Evolutionary conservation across 257 asterid species (phyloP), one percentile per base, ranked within the genome.

Genomic region (Haberlea rhodopensis): DNA sequence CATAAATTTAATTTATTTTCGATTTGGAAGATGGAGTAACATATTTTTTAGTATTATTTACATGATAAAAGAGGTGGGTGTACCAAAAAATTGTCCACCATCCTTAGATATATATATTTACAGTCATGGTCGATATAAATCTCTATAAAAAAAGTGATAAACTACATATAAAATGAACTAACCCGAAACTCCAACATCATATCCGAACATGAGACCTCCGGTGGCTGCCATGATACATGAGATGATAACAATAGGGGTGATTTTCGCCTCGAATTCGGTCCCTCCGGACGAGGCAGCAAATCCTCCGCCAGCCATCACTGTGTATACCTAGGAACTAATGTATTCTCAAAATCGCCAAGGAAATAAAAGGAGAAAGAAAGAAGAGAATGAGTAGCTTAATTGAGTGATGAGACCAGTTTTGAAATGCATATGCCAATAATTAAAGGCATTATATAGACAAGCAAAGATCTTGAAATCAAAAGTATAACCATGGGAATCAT

Each of bases 151-250:
- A n/a, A n/a, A n/a, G n/a, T n/a, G n/a, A n/a, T n/a, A n/a, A n/a
- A n/a, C n/a, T n/a, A n/a, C n/a, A n/a, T n/a, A n/a, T n/a, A n/a
- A n/a, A n/a, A n/a, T n/a, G n/a, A n/a, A 25, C 62, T 37, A 22
- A 84, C 96, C 96, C 6, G 96, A 89, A 60, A 86, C 79, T 5
- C 96, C 96, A 3, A 89, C 71, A 11, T 89, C 96, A 8, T 89
- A 89, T 11, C 96, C 96, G 18, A 89, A 89, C 96, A 89, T 89
- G 34, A 89, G 89, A 3, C 96, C 96, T 18, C 96, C 96, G 65
- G 87, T 81, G 71, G 96, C 95, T 2, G 96, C 96, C 89, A 86
- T 68, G 71, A 89, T 78, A 60, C 96, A 89, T 22, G 95, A 89
- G 6, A 87, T 74, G 74, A 89, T 76, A 3, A 89, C 96, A 22